Conservation (phyloP, 176 grass and related monocot species). For the Bothriochloa decipiens region DNA sequence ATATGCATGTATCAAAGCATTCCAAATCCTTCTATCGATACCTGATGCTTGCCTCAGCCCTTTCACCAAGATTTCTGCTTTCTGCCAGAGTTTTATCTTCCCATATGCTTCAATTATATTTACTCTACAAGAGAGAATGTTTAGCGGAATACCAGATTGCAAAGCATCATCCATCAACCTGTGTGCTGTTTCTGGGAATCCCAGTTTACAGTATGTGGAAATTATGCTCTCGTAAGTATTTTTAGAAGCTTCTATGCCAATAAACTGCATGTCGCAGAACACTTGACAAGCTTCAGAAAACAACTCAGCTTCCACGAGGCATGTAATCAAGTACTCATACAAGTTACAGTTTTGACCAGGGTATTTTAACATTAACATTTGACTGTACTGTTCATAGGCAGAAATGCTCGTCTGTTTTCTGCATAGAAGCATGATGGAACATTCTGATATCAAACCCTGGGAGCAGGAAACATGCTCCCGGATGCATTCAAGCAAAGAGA, state of each 20-base stretch:
- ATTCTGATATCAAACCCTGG: slow-evolving; percentile 65
- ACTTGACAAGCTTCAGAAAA: slow-evolving; percentile 75
- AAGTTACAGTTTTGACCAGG: slow-evolving; percentile 54
- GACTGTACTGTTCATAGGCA: slow-evolving; percentile 72
- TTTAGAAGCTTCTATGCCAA: slow-evolving; percentile 66
- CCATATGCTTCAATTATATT: slow-evolving; percentile 80
- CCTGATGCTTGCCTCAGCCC: slow-evolving; percentile 56
- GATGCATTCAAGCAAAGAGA: slow-evolving; percentile 76
- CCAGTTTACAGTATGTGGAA: slow-evolving; percentile 75
- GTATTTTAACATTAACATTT: slow-evolving; percentile 43
- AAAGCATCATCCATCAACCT: slow-evolving; percentile 64
- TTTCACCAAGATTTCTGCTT: slow-evolving; percentile 74
- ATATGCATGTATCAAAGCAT: slow-evolving; percentile 89
- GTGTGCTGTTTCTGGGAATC: slow-evolving; percentile 87
- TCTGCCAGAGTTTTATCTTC: slow-evolving; percentile 77
- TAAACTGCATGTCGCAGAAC: slow-evolving; percentile 83
- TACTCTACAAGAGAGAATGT: slow-evolving; percentile 57
- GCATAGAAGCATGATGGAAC: slow-evolving; percentile 79
- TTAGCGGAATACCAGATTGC: slow-evolving; percentile 51
- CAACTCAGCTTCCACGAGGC: slow-evolving; percentile 65
- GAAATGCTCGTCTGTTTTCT: slow-evolving; percentile 51
- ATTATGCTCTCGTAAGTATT: slow-evolving; percentile 67
- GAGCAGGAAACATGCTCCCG: slow-evolving; percentile 54
- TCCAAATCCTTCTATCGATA: slow-evolving; percentile 85
- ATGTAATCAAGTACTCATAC: slow-evolving; percentile 74